These are phyloP conservation scores for Bacidia gigantensis DNA, from an alignment of 495 filamentous ascomycete species.

Conservation along the genomic window DNA sequence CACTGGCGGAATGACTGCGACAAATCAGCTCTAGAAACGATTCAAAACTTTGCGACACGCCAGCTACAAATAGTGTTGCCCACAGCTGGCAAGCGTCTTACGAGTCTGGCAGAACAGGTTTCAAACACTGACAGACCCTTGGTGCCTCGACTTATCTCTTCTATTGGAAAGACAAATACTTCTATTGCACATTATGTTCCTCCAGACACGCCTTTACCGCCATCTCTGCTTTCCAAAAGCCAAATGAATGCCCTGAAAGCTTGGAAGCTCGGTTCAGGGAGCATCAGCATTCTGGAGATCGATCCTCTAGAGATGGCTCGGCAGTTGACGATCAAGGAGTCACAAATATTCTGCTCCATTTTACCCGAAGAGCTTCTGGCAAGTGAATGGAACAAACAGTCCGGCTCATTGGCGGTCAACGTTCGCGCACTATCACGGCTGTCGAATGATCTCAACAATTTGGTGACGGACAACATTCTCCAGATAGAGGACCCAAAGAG, in stretches of 20 bases:
- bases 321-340: slow-evolving; percentile 89
- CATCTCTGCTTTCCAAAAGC: slow-evolving; percentile 57
- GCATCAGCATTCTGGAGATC: slow-evolving; percentile 75
- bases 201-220: slow-evolving; percentile 55
- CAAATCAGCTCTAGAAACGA: slow-evolving; percentile 54
- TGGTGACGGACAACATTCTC: slow-evolving; percentile 93
- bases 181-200: slow-evolving; percentile 54
- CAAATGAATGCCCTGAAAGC: slow-evolving; percentile 58
- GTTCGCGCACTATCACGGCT: slow-evolving; percentile 89
- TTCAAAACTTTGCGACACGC: slow-evolving; percentile 63
- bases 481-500: slow-evolving; percentile 78
- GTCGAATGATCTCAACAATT: slow-evolving; percentile 79
- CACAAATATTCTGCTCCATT: slow-evolving; percentile 84
- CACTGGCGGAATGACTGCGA: slow-evolving; percentile 85
- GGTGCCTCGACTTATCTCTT: slow-evolving; percentile 76
- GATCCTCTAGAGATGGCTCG: slow-evolving; percentile 85
- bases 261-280: slow-evolving; percentile 56
- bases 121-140: slow-evolving; percentile 57
- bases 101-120: slow-evolving; percentile 73
- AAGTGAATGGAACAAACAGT: slow-evolving; percentile 83
- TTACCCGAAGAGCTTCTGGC: slow-evolving; percentile 87
- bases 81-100: slow-evolving; percentile 61
- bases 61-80: slow-evolving; percentile 55
- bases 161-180: slow-evolving; percentile 76
- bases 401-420: slow-evolving; percentile 66